Percentiles rank a stretch among this genome's conserved stretches.
These are phyloP conservation scores for Clonostachys solani DNA, from an alignment of 2,329 filamentous ascomycete species.

Conservation along the genomic window DNA sequence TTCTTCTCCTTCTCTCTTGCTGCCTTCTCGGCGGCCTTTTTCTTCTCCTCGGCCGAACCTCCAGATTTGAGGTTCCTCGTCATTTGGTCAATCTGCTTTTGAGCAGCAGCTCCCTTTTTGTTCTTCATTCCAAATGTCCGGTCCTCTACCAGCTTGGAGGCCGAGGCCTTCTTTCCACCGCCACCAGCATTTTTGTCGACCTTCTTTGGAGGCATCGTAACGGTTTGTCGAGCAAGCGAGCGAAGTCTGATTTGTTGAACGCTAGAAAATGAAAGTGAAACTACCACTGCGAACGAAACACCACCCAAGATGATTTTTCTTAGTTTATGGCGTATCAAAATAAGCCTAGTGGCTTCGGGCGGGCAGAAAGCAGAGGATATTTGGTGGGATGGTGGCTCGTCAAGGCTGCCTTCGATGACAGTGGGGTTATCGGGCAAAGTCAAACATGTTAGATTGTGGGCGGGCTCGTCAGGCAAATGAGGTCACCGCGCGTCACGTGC, in stretches of 20 bases:
- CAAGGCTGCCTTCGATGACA: too few species aligned
- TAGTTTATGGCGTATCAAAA: too few species aligned
- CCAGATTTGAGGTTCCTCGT: constrained; percentile 67
- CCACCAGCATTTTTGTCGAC: constrained; percentile 44
- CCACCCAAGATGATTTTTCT: too few species aligned
- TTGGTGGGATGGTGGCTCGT: too few species aligned
- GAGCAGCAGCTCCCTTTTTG: constrained; percentile 89
- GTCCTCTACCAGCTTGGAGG: constrained; percentile 73
- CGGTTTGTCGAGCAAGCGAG: too few species aligned
- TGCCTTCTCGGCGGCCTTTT: constrained; percentile 63
- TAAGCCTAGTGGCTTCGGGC: too few species aligned
- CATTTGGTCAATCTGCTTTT: constrained; percentile 87
- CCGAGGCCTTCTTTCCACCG: constrained; percentile 49
- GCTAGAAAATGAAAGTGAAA: too few species aligned
- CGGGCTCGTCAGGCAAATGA: constrained; percentile 2
- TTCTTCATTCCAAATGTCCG: constrained; percentile 99
- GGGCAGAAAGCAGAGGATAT: too few species aligned
- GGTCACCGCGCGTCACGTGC: constrained; percentile 8
- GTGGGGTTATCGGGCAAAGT: too few species aligned
- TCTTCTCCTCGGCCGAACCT: constrained; percentile 84
- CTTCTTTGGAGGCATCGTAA: constrained; percentile 71
- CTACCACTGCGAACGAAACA: too few species aligned
- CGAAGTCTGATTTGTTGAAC: too few species aligned
- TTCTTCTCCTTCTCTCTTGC: constrained; percentile 81
- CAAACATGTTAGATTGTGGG: background rate